These are phyloP conservation scores for Fusarium xylarioides DNA, from an alignment of 2,329 filamentous ascomycete species.

Conservation along the genomic window DNA sequence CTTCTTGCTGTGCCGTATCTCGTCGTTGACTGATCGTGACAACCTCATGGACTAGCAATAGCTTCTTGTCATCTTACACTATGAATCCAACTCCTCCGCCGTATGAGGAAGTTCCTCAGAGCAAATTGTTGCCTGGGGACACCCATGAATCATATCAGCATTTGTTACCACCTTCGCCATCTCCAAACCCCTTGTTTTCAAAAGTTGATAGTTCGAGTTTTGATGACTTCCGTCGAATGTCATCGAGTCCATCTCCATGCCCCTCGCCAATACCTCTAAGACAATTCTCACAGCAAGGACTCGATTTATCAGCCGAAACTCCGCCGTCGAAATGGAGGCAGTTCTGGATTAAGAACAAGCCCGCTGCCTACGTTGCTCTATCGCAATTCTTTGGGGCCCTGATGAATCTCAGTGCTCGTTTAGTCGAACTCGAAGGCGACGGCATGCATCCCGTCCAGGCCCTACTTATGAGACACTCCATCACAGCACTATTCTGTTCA, in stretches of 20 bases:
- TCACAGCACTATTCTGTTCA: slow-evolving; percentile 74
- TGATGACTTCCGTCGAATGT: slow-evolving; percentile 37
- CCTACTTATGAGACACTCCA: slow-evolving; percentile 79
- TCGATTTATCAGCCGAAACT: slow-evolving; percentile 7
- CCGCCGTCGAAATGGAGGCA: slow-evolving; percentile 38
- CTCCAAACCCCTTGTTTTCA: slow-evolving; percentile 10
- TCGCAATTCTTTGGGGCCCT: slow-evolving; percentile 83
- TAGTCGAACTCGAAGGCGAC: slow-evolving; percentile 76
- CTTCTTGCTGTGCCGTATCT: slow-evolving; percentile 1
- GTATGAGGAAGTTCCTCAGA: slow-evolving; percentile 30
- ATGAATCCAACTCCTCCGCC: slow-evolving; percentile 32
- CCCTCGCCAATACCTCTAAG: slow-evolving; percentile 36
- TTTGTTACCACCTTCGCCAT: slow-evolving; percentile 23
- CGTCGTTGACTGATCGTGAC: not conserved
- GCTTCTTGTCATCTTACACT: not conserved
- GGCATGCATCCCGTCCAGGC: slow-evolving; percentile 87
- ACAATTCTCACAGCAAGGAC: slow-evolving; percentile 7
- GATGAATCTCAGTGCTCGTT: slow-evolving; percentile 84
- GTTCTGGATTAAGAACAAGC: slow-evolving; percentile 74
- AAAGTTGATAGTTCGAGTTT: slow-evolving; percentile 30
- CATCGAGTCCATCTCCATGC: slow-evolving; percentile 37
- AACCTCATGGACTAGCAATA: not conserved
- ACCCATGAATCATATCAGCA: slow-evolving; percentile 20
- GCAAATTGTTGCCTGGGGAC: slow-evolving; percentile 23
- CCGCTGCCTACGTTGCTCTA: slow-evolving; percentile 75